Evolutionary conservation across 495 filamentous ascomycete genomes (phyloP), one percentile per base, ranked within the genome.

Genomic region (Staphylotrichum longicolle): DNA sequence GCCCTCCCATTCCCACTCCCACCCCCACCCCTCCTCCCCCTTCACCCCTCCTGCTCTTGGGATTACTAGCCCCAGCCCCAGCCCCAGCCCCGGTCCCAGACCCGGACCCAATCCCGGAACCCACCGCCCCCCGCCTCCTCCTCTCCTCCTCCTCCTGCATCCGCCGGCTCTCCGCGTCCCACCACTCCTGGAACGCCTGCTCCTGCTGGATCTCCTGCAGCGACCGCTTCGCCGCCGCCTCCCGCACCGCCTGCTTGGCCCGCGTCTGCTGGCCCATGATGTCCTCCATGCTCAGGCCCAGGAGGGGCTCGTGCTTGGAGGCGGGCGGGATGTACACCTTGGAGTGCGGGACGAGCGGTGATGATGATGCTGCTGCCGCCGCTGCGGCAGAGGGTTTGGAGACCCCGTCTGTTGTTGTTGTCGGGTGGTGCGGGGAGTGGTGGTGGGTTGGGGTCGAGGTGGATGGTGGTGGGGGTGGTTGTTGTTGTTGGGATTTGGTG

Each of bases 151-250:
- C 81, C 50, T 86, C 86, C 58, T 83, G 80, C 60, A 77, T 77
- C 51, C 88, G 82, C 65, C 83, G 82, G 70, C 88, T 92, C 71
- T 98, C 94, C 58, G 88, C 84, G 63, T 98, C 93, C 94, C 94
- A 98, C 94, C 95, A 98, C 69, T 93, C 87, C 72, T 96, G 90
- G 74, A 98, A 98, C 40, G 91, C 90, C 71, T 98, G 94, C 71
- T 98, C 94, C 54, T 88, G 84, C 69, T 98, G 95, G 64, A 98
- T 98, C 45, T 98, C 94, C 68, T 93, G 83, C 45, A 98, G 73
- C 61, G 87, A 91, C 46, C 93, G 82, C 71, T 95, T 96, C 3
- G 89, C 88, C 0, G 81, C 85, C n/a, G 90, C 90, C 73, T 96
- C 92, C 45, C 83, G 86, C 62, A 94, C 83, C 54, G 85, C 80